These are phyloP conservation scores for Zizania latifolia DNA, from an alignment of 176 grass and related monocot species.

Conservation along the genomic window DNA sequence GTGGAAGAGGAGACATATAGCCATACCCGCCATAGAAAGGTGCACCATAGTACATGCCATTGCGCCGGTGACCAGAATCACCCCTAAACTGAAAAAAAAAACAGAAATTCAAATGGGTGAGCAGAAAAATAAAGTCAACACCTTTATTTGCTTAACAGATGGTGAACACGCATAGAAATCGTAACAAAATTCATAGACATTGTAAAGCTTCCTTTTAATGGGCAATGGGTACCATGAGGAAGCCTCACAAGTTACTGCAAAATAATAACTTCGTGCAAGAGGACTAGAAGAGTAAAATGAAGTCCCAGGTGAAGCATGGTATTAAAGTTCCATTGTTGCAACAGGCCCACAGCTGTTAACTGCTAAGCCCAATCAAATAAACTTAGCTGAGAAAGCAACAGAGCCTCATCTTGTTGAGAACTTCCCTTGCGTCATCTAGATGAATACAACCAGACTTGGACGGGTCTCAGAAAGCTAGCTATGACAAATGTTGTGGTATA, in stretches of 20 bases:
- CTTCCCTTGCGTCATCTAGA: not conserved
- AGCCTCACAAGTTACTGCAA: not conserved
- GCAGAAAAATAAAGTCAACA: not conserved
- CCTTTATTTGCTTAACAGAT: not conserved
- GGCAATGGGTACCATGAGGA: not conserved
- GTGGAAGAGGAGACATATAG: conserved; percentile 41
- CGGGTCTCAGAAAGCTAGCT: not conserved
- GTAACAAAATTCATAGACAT: not conserved
- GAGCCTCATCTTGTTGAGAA: not conserved
- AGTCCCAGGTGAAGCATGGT: not conserved
- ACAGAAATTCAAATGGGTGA: conserved; percentile 8
- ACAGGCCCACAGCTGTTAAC: not conserved
- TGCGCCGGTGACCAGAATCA: conserved; percentile 43
- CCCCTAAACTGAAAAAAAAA: conserved; percentile 53
- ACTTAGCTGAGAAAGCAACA: not conserved
- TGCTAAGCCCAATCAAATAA: not conserved
- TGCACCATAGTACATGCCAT: conserved; percentile 59
- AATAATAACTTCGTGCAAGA: not conserved
- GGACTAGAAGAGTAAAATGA: not conserved
- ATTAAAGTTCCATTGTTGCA: not conserved
- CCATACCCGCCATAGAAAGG: conserved; percentile 66
- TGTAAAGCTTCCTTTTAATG: not conserved
- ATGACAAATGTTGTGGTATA: not conserved
- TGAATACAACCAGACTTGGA: not conserved
- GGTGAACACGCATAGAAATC: not conserved